These are phyloP conservation scores for Kuraishia floccosa DNA, from an alignment of 805 yeast genomes.

Conservation along the genomic window DNA sequence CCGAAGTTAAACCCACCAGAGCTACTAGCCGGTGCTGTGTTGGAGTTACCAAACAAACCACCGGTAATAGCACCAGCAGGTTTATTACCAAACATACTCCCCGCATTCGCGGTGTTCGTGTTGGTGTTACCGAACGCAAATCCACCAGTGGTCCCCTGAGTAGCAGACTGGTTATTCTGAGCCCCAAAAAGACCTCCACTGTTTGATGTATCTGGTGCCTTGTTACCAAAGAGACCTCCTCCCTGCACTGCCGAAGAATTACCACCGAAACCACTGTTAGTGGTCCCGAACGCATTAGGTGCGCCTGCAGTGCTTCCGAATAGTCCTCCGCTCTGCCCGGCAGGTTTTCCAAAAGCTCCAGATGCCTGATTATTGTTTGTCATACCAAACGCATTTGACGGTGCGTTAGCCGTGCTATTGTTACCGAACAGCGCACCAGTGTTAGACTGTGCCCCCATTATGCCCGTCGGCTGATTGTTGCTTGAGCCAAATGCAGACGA, in stretches of 20 bases:
- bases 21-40: background rate
- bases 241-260: conserved; percentile 9
- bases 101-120: conserved; percentile 8
- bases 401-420: too few species aligned
- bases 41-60: conserved; percentile 28
- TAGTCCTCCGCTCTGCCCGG: too few species aligned
- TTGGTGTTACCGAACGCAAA: conserved; percentile 12
- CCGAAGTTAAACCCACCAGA: too few species aligned
- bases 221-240: conserved; percentile 9
- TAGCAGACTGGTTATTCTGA: conserved; percentile 5
- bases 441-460: too few species aligned
- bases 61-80: conserved; percentile 20
- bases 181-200: conserved; percentile 19
- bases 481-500: conserved; percentile 11
- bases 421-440: too few species aligned
- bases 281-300: conserved; percentile 1
- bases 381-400: too few species aligned
- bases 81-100: conserved; percentile 23
- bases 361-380: too few species aligned
- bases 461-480: conserved; percentile 11
- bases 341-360: too few species aligned
- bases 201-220: conserved; percentile 4
- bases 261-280: too few species aligned
- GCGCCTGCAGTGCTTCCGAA: conserved; percentile 21
- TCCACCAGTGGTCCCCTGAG: conserved; percentile 9